Base-by-base conservation (phyloP, 2,329 filamentous ascomycete genomes). In the Neonectria sp. region DNA sequence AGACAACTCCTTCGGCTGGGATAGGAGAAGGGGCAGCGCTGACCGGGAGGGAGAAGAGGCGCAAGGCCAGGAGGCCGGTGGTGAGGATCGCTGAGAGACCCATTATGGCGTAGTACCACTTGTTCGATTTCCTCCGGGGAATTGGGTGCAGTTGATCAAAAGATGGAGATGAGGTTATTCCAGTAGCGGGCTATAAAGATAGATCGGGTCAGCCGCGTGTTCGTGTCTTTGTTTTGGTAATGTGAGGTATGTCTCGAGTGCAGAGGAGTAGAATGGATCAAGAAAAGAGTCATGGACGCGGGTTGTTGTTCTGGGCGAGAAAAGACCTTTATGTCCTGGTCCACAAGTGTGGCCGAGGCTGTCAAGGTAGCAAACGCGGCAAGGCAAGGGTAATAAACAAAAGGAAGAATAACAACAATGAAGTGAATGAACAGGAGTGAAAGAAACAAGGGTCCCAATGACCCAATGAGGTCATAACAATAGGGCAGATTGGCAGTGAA, bases 21-120 rank as follows among this genome's bases (percentile, higher is more conserved):
- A 35, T 21, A 8, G 79, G 72, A 7, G 77, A 70, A 3, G 81
- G 78, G 43, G 79, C 78, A 24, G 82, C 82, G 24, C 75, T 70
- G 13, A 75, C 74, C 5, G 78, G 73, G 35, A 78, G 73, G 24
- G 80, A 76, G 56, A 83, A 78, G 65, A 85, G 82, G 76, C 82
- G 78, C 71, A 84, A 69, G 68, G 84, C 84, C 79, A 85, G 63
- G 6, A 86, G 71, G 45, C 80, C 79, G 64, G 82, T 77, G 60
- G 83, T 81, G 67, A 85, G 68, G 68, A 85, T 68, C 58, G 80
- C 81, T 55, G 82, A 79, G 63, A 86, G 79, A 64, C 83, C 83
- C 84, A 86, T 85, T 79, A 84, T 85, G 74, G 77, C 81, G 71
- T 77, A 80, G 70, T 75, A 80, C 78, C 79, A 80, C 76, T 75